Evolutionary conservation across 345 rosid species (phyloP).

Genomic region (Balakata baccata): DNA sequence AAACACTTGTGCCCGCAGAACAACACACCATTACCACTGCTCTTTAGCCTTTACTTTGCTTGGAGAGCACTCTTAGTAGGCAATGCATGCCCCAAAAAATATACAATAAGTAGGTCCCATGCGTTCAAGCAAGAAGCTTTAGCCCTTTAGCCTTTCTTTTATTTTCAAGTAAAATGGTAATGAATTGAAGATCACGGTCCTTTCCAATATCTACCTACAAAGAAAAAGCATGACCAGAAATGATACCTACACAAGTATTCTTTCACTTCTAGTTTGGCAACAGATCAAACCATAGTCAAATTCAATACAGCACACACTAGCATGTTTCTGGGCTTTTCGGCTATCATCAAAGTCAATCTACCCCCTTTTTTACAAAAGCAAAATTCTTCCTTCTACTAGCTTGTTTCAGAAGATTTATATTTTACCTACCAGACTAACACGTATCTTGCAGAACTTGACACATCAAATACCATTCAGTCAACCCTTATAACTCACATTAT

Average conservation of each 20-base stretch:
- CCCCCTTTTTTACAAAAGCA: background rate
- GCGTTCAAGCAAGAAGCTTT: slow-evolving; percentile 24
- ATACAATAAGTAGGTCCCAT: slow-evolving; percentile 19
- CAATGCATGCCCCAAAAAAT: slow-evolving; percentile 33
- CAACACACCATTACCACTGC: background rate
- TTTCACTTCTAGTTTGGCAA: background rate
- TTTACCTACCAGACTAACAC: background rate
- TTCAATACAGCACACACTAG: background rate
- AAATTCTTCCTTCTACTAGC: background rate
- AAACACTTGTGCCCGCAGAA: background rate
- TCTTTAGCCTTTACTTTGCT: slow-evolving; percentile 52
- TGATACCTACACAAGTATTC: background rate
- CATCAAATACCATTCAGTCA: too few relatives aligned
- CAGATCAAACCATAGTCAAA: slow-evolving; percentile 4
- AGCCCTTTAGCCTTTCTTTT: slow-evolving; percentile 10
- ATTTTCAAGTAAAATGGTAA: slow-evolving; percentile 1
- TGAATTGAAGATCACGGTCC: background rate
- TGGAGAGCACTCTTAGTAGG: slow-evolving; percentile 48
- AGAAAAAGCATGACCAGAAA: background rate
- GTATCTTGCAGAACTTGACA: background rate
- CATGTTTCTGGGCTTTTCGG: slow-evolving; percentile 3
- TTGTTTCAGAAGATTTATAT: background rate
- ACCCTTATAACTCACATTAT: too few relatives aligned
- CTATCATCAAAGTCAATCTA: slow-evolving; percentile 5
- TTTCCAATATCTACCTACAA: background rate